phyloP scores from a whole-genome alignment of 1,139 yeast genomes.

The Hyphopichia khmerensis region DNA sequence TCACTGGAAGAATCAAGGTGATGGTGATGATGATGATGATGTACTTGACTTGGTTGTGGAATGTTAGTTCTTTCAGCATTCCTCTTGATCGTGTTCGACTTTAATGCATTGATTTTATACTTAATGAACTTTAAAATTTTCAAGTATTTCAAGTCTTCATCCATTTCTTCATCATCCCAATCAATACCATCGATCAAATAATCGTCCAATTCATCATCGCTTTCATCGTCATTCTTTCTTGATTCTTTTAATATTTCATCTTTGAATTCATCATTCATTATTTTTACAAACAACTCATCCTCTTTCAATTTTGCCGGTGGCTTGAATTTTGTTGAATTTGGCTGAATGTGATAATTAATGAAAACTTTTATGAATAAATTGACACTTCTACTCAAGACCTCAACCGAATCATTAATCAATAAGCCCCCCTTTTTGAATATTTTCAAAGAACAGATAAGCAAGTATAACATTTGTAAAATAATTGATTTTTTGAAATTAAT shows the following conservation, averaged over 20 bases:
- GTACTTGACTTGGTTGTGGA: constrained; percentile 5
- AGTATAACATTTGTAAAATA: constrained; percentile 44
- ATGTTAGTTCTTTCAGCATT: not conserved
- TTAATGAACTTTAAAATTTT: constrained; percentile 44
- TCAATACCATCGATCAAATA: constrained; percentile 32
- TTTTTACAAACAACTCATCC: constrained; percentile 37
- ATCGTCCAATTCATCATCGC: constrained; percentile 21
- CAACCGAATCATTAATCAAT: constrained; percentile 21
- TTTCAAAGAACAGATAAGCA: constrained; percentile 41
- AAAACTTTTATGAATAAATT: constrained; percentile 39
- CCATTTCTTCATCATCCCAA: constrained; percentile 53
- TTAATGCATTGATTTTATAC: constrained; percentile 26
- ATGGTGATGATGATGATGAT: constrained; percentile 6
- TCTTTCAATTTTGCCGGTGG: constrained; percentile 21
- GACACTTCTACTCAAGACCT: constrained; percentile 28
- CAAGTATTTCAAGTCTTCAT: constrained; percentile 47
- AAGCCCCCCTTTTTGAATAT: constrained; percentile 17
- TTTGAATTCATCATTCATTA: constrained; percentile 41
- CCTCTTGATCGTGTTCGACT: not conserved
- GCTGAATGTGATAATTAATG: constrained; percentile 31
- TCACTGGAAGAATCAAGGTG: not conserved
- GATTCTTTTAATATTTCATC: constrained; percentile 40
- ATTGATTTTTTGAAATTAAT: constrained; percentile 47
- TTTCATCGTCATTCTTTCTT: constrained; percentile 26
- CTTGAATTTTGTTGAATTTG: constrained; percentile 11